Conservation (phyloP, 2,329 filamentous ascomycete species). For the Hawksworthiomyces lignivorus region DNA sequence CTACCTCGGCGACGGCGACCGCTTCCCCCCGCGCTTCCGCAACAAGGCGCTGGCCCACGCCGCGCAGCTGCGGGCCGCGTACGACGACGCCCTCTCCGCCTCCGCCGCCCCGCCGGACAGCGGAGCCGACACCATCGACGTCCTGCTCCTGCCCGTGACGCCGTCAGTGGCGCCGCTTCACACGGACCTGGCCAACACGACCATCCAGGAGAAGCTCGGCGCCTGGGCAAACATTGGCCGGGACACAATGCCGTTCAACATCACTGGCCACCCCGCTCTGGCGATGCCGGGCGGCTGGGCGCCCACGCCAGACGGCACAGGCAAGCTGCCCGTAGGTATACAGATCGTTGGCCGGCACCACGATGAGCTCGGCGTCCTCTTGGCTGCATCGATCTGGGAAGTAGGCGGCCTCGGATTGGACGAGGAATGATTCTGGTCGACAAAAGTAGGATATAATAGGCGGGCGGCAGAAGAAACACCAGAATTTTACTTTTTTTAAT, state of each 20-base stretch:
- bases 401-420: conserved; percentile 21
- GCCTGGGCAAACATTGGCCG: conserved; percentile 35
- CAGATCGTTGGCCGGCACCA: conserved; percentile 24
- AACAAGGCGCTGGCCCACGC: conserved; percentile 40
- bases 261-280: conserved; percentile 42
- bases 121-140: conserved; percentile 27
- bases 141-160: conserved; percentile 40
- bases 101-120: conserved; percentile 35
- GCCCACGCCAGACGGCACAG: conserved; percentile 12
- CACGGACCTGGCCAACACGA: conserved; percentile 22
- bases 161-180: conserved; percentile 37
- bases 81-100: conserved; percentile 36
- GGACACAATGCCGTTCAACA: conserved; percentile 41
- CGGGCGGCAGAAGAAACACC: no score
- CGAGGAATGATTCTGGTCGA: conserved; percentile 5
- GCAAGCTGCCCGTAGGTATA: conserved; percentile 23
- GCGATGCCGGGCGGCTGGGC: conserved; percentile 35
- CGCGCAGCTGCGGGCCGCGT: conserved; percentile 37
- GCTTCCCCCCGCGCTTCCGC: conserved; percentile 24
- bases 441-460: no score
- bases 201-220: conserved; percentile 32
- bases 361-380: conserved; percentile 21
- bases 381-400: conserved; percentile 24
- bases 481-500: no score
- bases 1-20: conserved; percentile 18